phyloP scores from a whole-genome alignment of 345 rosid genomes.

The Gossypium rotundifolium region DNA sequence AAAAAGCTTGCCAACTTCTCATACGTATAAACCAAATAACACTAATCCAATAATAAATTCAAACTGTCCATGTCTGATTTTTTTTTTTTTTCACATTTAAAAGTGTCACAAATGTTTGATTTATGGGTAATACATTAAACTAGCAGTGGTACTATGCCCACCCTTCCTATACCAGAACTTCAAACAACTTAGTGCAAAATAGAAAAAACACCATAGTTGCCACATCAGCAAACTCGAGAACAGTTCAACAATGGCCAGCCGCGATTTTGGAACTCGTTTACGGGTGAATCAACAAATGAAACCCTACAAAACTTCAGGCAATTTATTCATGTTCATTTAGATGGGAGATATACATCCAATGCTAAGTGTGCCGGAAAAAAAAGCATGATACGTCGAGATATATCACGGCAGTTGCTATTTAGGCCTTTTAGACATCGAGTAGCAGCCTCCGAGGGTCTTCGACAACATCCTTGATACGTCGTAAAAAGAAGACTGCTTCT shows the following conservation, averaged over 20 bases:
- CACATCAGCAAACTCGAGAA: background rate
- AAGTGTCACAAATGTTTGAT: background rate
- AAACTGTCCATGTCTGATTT: background rate
- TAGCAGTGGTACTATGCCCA: background rate
- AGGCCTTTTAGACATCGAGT: slow-evolving; percentile 50
- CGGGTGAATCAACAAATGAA: slow-evolving; percentile 15
- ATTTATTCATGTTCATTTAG: slow-evolving; percentile 22
- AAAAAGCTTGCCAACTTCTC: no score
- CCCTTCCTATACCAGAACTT: background rate
- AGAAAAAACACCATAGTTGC: background rate
- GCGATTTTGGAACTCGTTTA: slow-evolving; percentile 19
- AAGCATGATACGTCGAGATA: no score
- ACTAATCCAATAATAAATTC: background rate
- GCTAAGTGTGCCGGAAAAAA: background rate
- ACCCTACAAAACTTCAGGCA: slow-evolving; percentile 32
- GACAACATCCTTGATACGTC: slow-evolving; percentile 80
- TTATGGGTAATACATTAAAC: background rate
- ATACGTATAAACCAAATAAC: background rate
- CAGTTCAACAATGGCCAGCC: slow-evolving; percentile 26
- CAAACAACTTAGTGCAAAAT: background rate
- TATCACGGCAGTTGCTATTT: slow-evolving; percentile 1
- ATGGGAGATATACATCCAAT: background rate
- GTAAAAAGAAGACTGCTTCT: slow-evolving; percentile 87
- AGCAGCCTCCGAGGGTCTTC: slow-evolving; percentile 89
- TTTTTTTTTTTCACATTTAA: background rate